phyloP scores from a whole-genome alignment of 345 rosid species.

The Streptanthus diversifolius region DNA sequence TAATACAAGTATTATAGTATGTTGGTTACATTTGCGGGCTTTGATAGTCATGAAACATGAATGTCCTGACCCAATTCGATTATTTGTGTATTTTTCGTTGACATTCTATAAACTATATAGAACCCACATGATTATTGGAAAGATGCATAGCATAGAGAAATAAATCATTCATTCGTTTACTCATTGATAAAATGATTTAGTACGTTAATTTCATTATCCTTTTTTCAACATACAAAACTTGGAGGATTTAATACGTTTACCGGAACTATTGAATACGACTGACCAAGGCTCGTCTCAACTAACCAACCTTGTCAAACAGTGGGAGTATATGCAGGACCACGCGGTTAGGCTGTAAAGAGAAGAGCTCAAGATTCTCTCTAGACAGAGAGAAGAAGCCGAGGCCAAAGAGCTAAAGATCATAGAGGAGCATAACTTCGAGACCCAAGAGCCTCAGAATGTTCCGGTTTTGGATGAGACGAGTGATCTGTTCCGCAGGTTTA shows the following conservation, averaged over 20 bases:
- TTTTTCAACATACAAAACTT: background rate
- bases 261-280: slow-evolving; percentile 53
- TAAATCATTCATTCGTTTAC: background rate
- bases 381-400: slow-evolving; percentile 80
- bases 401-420: slow-evolving; percentile 78
- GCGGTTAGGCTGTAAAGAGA: slow-evolving; percentile 73
- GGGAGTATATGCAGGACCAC: slow-evolving; percentile 81
- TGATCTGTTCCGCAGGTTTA: slow-evolving; percentile 49
- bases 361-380: slow-evolving; percentile 72
- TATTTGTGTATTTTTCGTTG: slow-evolving; percentile 18
- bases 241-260: slow-evolving; percentile 56
- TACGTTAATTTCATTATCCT: background rate
- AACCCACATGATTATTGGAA: slow-evolving; percentile 16
- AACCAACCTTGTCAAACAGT: slow-evolving; percentile 75
- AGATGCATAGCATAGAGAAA: background rate
- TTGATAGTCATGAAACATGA: slow-evolving; percentile 28
- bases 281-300: slow-evolving; percentile 79
- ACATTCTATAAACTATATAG: slow-evolving; percentile 21
- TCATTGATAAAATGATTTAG: background rate
- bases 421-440: slow-evolving; percentile 85
- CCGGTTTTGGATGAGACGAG: slow-evolving; percentile 59
- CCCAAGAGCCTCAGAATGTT: slow-evolving; percentile 50
- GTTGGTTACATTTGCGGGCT: background rate
- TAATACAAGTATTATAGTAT: background rate
- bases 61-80: slow-evolving; percentile 20